Base-by-base conservation (phyloP, 2,329 filamentous ascomycete species). In the Pseudogymnoascus sp. region DNA sequence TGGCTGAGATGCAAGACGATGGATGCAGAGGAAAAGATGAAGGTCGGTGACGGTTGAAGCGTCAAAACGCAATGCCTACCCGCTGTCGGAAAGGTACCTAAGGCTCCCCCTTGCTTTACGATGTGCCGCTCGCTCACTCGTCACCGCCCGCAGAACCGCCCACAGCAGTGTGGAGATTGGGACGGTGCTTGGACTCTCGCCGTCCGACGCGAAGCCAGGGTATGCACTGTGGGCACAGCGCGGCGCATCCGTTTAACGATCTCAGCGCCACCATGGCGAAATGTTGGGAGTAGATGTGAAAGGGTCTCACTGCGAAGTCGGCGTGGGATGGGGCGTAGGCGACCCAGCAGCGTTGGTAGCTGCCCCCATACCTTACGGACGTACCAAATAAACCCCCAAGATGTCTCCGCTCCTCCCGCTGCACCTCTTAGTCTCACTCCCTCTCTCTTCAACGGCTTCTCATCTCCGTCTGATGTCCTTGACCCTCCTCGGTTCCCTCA, bases 1-100 rank as follows among this genome's bases (percentile, higher is more conserved):
- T 54, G 48, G 48, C 48, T 54, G 48, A 54, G 48, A 54, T 54
- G 48, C 48, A 54, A 54, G 48, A 31, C 25, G 48, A 54, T 54
- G 48, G 25, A 54, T 31, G n/a, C 4, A 16, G 48, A 31, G 48
- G 48, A 23, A 23, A 54, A 31, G 25, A 54, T 31, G 48, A 54
- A 31, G 2, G 25, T 16, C 48, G 48, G 48, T 31, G 48, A 54
- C 48, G 31, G 25, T 31, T 31, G n/a, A 54, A 19, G 48, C 25
- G 25, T 54, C 48, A 31, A 54, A 54, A 54, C 10, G 45, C 45
- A 31, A 28, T 28, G 45, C 23, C 13, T 23, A 51, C 45, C 45
- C 45, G 23, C 45, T 51, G 23, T 51, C 23, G 13, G 14, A 14
- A 31, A 54, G 48, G 6, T 54, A 31, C 48, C 19, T 31, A 16